Base-by-base conservation (phyloP, 441 rosid species). In the Gossypium davidsonii region DNA sequence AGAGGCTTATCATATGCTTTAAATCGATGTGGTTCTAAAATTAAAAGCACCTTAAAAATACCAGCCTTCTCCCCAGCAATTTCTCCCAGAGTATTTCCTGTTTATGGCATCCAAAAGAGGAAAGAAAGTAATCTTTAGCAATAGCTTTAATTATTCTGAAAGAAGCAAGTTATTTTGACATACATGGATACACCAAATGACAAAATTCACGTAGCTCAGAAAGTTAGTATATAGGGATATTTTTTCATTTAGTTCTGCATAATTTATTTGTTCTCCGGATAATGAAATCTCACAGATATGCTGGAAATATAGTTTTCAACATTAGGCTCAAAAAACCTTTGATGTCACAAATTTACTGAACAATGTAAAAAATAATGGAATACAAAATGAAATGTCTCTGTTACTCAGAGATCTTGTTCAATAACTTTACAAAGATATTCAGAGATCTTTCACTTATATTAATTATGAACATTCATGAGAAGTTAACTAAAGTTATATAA, bases 51-150 rank as follows among this genome's bases (percentile, higher is more conserved):
- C 99, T 95, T 95, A 76, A 91, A 86, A 79, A 95, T 93, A 57
- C 99, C 98, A 82, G 99, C 98, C 80, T 95, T 95, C 84, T 91
- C 97, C 79, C 99, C 95, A 67, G 98, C 97, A 82, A 95, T 95
- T 89, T 89, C 83, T 59, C 94, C 97, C 18, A 95, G 94, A 10
- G 99, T 93, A 79, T 95, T 78, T 62, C 98, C 99, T 93, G 83
- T 79, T 77, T 52, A 76, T 75, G 72, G 64, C 75, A 80, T 75
- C 68, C 76, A 67, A 11, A 44, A 63, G 82, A 61, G 64, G 73
- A 64, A 76, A 72, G 12, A 74, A 75, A 75, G 51, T 23, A 62
- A 48, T 7, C n/a, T 20, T 15, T 15, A 49, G 59, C 44, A 67
- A 49, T 26, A 67, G 4, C 23, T 25, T 46, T 37, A 66, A 15